Evolutionary conservation across 208 protist species (phyloP).

Genomic region (Trypanosomatidae sp.): DNA sequence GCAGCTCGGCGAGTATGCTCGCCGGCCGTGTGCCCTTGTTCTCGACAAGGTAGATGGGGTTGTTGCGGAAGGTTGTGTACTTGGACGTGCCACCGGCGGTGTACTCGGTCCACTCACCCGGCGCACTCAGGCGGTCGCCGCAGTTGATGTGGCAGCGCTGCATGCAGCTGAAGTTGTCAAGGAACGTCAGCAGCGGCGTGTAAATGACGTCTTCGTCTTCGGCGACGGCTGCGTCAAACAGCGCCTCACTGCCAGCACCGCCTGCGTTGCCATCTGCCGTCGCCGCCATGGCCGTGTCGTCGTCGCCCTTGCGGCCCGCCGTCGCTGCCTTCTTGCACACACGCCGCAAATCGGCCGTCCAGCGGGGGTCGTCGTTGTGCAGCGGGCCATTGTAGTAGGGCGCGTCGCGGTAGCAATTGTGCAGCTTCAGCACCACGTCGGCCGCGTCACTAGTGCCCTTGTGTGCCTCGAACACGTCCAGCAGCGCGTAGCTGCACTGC

Average conservation of each 20-base stretch:
- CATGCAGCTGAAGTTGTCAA: conserved; percentile 71
- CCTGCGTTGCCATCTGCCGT: too few relatives aligned
- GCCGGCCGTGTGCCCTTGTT: conserved; percentile 55
- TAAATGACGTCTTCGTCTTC: conserved; percentile 32
- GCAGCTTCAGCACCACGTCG: conserved; percentile 51
- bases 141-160: conserved; percentile 80
- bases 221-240: conserved; percentile 13
- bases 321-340: conserved; percentile 14
- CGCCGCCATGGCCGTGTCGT: too few relatives aligned
- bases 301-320: too few relatives aligned
- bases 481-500: conserved; percentile 59
- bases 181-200: conserved; percentile 53
- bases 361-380: conserved; percentile 6
- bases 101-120: conserved; percentile 53
- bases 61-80: conserved; percentile 78
- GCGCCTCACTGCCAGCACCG: conserved; percentile 32
- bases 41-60: conserved; percentile 76
- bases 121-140: conserved; percentile 53
- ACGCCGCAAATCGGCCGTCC: conserved; percentile 12
- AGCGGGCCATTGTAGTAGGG: conserved; percentile 31
- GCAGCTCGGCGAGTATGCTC: conserved; percentile 54
- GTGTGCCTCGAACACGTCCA: conserved; percentile 41
- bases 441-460: conserved; percentile 17
- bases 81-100: conserved; percentile 56
- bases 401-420: conserved; percentile 64